These are phyloP conservation scores for Calonectria honghensis DNA, from an alignment of 2,329 filamentous ascomycete species.

Conservation along the genomic window DNA sequence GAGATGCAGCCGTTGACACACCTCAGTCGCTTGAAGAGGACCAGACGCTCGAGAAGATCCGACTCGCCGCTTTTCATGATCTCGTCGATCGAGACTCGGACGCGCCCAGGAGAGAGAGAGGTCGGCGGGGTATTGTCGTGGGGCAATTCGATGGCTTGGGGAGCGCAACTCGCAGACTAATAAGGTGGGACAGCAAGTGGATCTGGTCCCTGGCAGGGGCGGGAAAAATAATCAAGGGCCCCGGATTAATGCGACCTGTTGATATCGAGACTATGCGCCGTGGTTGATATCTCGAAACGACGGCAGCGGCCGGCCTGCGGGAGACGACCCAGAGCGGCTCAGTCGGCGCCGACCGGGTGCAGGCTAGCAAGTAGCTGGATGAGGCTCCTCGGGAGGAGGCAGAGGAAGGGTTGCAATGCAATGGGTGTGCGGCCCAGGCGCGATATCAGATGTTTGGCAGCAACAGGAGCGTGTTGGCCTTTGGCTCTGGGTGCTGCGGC, in stretches of 20 bases:
- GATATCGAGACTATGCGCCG: not conserved
- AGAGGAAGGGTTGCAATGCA: not conserved
- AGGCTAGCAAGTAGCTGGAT: not conserved
- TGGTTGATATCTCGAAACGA: conserved; percentile 21
- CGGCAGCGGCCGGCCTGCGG: not conserved
- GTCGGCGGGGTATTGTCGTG: conserved; percentile 39
- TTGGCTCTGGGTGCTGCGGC: not conserved
- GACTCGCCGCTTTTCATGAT: conserved; percentile 55
- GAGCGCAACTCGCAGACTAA: conserved; percentile 48
- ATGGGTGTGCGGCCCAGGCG: not conserved
- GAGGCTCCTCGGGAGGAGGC: not conserved
- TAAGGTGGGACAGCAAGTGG: conserved; percentile 54
- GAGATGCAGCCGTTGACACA: conserved; percentile 52
- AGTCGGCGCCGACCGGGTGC: not conserved
- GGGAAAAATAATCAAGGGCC: conserved; percentile 37
- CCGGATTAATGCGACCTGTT: conserved; percentile 30
- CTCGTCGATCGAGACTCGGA: conserved; percentile 48
- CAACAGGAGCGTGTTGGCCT: not conserved
- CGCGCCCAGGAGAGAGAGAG: conserved; percentile 22
- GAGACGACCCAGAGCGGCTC: not conserved
- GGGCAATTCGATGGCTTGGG: conserved; percentile 44
- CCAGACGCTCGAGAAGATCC: conserved; percentile 52
- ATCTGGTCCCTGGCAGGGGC: conserved; percentile 52
- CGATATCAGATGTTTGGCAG: conserved; percentile 1
- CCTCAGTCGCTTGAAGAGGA: conserved; percentile 51